A percentile compares a stretch with the other conserved stretches of the same genome.
Conservation (phyloP, 2,329 filamentous ascomycete genomes). For the Ophiognomonia clavigignenti-juglandacearum region DNA sequence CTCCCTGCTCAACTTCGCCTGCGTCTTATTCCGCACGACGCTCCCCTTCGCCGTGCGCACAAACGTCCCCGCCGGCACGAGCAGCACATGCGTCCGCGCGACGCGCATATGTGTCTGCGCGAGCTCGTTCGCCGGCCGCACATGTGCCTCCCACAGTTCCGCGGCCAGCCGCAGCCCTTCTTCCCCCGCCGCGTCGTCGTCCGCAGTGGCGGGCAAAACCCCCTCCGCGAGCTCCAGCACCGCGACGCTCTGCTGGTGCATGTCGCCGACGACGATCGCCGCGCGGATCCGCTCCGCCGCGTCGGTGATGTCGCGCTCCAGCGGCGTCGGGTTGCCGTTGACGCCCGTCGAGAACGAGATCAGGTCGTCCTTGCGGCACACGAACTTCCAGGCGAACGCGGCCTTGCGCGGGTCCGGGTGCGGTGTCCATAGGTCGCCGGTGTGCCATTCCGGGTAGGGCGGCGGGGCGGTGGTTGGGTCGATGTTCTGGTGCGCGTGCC, state of each 20-base stretch:
- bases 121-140: constrained; percentile 18
- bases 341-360: constrained; percentile 19
- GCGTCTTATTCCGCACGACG: constrained; percentile 14
- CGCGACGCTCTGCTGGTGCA: constrained; percentile 17
- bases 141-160: constrained; percentile 15
- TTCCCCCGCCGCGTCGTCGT: no score
- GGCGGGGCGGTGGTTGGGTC: constrained; percentile 6
- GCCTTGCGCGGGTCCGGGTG: constrained; percentile 20
- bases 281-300: constrained; percentile 9
- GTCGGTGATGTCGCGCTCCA: constrained; percentile 16
- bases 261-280: constrained; percentile 17
- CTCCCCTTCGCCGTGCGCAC: constrained; percentile 19
- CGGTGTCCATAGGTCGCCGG: constrained; percentile 21
- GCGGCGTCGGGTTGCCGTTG: constrained; percentile 17
- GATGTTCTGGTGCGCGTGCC: constrained; percentile 15
- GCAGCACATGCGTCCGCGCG: constrained; percentile 17
- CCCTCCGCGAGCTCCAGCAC: constrained; percentile 16
- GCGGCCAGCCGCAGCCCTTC: constrained; percentile 4
- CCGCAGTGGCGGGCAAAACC: no score
- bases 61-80: constrained; percentile 13
- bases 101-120: constrained; percentile 17
- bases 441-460: constrained; percentile 14
- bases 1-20: constrained; percentile 12
- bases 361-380: constrained; percentile 23
- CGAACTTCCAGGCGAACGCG: constrained; percentile 18